Conservation (phyloP, 108 stramenopile species). For the Poteriospumella lacustris region DNA sequence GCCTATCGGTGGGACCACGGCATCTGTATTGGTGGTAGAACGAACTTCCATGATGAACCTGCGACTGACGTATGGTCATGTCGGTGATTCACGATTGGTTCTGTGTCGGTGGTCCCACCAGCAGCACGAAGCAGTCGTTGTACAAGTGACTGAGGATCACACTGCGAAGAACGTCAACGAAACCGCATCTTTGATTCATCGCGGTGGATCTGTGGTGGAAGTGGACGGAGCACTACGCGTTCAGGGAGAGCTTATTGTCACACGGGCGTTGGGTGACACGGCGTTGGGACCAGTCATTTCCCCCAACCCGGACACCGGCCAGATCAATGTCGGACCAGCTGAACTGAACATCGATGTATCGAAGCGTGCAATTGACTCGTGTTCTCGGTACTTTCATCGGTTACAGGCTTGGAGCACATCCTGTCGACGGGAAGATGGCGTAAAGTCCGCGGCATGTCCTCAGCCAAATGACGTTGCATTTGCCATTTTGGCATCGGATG, state of each 20-base stretch:
- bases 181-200: conserved; percentile 46
- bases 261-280: conserved; percentile 74
- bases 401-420: no score
- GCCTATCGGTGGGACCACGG: conserved; percentile 42
- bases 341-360: no score
- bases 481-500: conserved; percentile 86
- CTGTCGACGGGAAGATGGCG: no score
- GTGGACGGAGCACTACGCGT: conserved; percentile 64
- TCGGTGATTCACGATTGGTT: conserved; percentile 84
- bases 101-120: conserved; percentile 54
- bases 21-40: conserved; percentile 37
- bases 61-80: conserved; percentile 72
- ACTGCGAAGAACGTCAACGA: conserved; percentile 49
- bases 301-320: conserved; percentile 63
- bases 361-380: no score
- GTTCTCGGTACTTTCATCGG: no score
- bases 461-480: no score
- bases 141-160: conserved; percentile 77
- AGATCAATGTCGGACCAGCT: no score
- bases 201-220: conserved; percentile 64
- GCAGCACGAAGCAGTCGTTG: conserved; percentile 33
- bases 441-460: no score
- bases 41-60: conserved; percentile 38
- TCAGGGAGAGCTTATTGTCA: conserved; percentile 80
- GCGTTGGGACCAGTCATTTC: conserved; percentile 59